Conservation (phyloP, 805 yeast species). For the Kluyveromyces starmeri region DNA sequence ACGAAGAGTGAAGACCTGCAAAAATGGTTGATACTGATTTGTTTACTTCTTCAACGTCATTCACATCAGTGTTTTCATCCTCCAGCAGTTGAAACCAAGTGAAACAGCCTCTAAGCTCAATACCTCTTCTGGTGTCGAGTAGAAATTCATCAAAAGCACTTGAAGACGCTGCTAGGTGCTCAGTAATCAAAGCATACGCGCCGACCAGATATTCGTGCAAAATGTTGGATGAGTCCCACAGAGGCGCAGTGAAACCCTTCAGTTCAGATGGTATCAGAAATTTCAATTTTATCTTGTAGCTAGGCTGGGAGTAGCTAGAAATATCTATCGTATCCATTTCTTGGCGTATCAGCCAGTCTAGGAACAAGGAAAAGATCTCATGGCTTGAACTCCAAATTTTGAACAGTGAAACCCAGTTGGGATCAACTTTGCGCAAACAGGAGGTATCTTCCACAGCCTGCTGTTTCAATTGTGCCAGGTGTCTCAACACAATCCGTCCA, state of each 20-base stretch:
- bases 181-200: slow-evolving; percentile 10
- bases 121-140: slow-evolving; percentile 2
- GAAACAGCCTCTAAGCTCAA: slow-evolving; percentile 8
- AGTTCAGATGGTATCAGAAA: slow-evolving; percentile 9
- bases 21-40: neutral
- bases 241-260: neutral
- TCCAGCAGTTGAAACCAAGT: slow-evolving; percentile 2
- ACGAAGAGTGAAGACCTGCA: neutral
- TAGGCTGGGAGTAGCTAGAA: slow-evolving; percentile 6
- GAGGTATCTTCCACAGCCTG: neutral
- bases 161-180: slow-evolving; percentile 5
- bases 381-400: slow-evolving; percentile 7
- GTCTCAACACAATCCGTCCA: slow-evolving; percentile 9
- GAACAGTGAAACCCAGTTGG: slow-evolving; percentile 7
- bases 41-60: neutral
- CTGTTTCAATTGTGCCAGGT: neutral
- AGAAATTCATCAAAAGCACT: neutral
- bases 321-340: slow-evolving; percentile 8
- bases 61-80: neutral
- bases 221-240: slow-evolving; percentile 8
- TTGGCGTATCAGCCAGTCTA: slow-evolving; percentile 11
- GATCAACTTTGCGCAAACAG: neutral
- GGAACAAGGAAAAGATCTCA: slow-evolving; percentile 8
- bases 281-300: slow-evolving; percentile 11
- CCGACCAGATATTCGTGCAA: slow-evolving; percentile 13